Evolutionary conservation across 805 yeast species (phyloP), one percentile per base, ranked within the genome.

Genomic region (Metschnikowia koreensis): DNA sequence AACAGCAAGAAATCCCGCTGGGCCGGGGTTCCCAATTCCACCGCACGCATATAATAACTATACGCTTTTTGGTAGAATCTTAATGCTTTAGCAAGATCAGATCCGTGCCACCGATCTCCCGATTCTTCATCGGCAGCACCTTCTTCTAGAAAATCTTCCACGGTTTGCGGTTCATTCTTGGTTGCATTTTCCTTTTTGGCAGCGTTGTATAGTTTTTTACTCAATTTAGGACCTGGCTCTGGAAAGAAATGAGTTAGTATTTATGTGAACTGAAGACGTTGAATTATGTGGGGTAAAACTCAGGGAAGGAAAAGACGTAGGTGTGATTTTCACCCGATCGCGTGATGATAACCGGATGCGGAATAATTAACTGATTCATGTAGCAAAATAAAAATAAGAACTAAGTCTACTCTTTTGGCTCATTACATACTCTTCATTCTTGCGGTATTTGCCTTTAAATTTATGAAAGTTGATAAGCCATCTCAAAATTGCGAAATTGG

Each of bases 31-130:
- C 56, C 59, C 33, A 60, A 47, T 27, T 48, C 46, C 46, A 76
- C 62, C 1, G 83, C 76, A 34, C 58, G 58, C 3, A 54, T 48
- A 58, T 85, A 86, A 40, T 64, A 57, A 10, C 61, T 63, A 54
- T 72, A 79, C 0, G 90, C 86, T 46, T 76, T 69, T 57, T 83
- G 84, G 62, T 84, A 86, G 57, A 85, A 85, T 38, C 92, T 64
- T 11, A 86, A 64, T 0, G 84, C 80, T 57, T 87, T 86, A 10
- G 86, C 69, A 6, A 84, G 63, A 58, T 86, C 92, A 0, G 89
- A 81, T 1, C 81, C 72, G 6, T 81, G 63, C 90, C 91, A 87
- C 44, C 92, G 65, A 60, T 86, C 92, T 0, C 89, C 93, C n/a
- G 81, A 77, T 52, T 86, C 92, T 61, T 86, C 93, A 50, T 81